A percentile compares a stretch with the other conserved stretches of the same genome.
Conservation (phyloP, 441 rosid species). For the Corymbia calophylla region DNA sequence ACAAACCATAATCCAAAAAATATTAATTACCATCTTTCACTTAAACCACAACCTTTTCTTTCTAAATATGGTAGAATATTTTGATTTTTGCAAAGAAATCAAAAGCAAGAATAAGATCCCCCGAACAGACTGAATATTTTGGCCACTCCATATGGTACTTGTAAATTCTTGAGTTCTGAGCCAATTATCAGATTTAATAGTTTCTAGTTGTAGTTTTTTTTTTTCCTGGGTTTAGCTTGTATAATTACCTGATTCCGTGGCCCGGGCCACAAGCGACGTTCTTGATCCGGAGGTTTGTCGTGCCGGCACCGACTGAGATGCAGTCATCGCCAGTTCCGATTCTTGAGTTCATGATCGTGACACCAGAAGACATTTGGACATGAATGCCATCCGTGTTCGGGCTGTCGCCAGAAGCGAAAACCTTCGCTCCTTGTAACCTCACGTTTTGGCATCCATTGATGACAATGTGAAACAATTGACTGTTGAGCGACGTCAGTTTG, state of each 20-base stretch:
- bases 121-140: neutral
- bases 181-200: neutral
- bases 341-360: conserved; percentile 38
- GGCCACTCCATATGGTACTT: neutral
- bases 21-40: neutral
- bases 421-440: conserved; percentile 30
- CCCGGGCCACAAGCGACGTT: conserved; percentile 68
- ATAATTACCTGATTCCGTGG: conserved; percentile 61
- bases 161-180: neutral
- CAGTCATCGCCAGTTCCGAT: conserved; percentile 80
- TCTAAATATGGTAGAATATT: neutral
- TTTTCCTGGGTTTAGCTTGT: no score
- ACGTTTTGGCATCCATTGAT: conserved; percentile 50
- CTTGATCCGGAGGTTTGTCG: conserved; percentile 46
- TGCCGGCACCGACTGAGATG: conserved; percentile 65
- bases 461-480: conserved; percentile 57
- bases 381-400: conserved; percentile 84
- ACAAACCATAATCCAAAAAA: neutral
- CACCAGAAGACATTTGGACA: conserved; percentile 36
- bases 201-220: neutral
- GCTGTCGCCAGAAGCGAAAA: conserved; percentile 45
- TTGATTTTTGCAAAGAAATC: neutral
- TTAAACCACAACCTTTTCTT: neutral
- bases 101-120: neutral
- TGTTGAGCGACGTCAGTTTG: conserved; percentile 46